Percentiles rank a stretch among this genome's conserved stretches.
Conservation (phyloP, 1,284 basidiomycete genomes). For the Mixia osmundae region DNA sequence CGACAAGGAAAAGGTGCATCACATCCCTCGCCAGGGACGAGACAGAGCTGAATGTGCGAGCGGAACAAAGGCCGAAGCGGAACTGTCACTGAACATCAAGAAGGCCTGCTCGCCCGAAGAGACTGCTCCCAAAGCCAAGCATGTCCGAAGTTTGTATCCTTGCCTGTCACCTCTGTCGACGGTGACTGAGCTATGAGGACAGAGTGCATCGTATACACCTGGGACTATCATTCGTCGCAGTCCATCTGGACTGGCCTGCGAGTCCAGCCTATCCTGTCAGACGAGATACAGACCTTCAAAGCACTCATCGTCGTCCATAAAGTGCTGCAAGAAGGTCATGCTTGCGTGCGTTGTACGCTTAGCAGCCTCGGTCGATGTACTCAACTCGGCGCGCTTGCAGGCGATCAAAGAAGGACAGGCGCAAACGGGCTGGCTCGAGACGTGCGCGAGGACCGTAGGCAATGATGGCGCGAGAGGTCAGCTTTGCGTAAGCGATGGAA, state of each 20-base stretch:
- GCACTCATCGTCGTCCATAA: conserved; percentile 88
- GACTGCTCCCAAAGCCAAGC: conserved; percentile 83
- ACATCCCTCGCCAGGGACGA: no score
- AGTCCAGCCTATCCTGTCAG: conserved; percentile 78
- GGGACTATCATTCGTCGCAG: conserved; percentile 92
- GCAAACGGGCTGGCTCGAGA: conserved; percentile 91
- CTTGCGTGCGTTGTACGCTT: conserved; percentile 36
- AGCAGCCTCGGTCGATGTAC: background rate
- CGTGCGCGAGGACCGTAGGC: conserved; percentile 66
- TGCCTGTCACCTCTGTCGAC: background rate
- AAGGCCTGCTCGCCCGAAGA: conserved; percentile 86
- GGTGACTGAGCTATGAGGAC: conserved; percentile 10
- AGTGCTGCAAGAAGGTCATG: conserved; percentile 82
- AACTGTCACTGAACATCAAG: conserved; percentile 80
- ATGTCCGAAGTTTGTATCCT: conserved; percentile 59
- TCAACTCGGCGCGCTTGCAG: conserved; percentile 24
- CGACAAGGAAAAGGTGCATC: no score
- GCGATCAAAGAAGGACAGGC: conserved; percentile 82
- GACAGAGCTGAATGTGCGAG: no score
- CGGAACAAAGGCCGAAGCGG: conserved; percentile 82
- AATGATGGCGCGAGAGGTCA: conserved; percentile 55
- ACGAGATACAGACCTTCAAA: conserved; percentile 93
- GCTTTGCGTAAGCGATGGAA: background rate
- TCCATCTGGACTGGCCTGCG: conserved; percentile 89
- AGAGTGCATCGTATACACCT: conserved; percentile 94